Evolutionary conservation across 1,139 yeast genomes (phyloP).

Genomic region (Pichia sp.): DNA sequence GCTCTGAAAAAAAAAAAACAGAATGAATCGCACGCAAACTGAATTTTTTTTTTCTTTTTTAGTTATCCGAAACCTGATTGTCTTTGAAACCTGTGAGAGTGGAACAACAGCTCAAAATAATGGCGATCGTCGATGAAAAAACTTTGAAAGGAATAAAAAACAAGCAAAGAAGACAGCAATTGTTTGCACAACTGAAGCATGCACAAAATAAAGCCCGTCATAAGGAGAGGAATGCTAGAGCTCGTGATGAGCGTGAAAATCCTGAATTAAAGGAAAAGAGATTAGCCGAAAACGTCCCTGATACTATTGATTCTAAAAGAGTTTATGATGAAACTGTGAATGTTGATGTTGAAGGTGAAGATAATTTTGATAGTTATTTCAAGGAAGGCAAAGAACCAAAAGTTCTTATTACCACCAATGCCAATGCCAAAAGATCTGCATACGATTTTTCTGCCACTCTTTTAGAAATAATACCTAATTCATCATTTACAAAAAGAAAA

Average conservation of each 20-base stretch:
- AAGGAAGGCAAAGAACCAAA: slow-evolving; percentile 57
- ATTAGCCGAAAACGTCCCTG: slow-evolving; percentile 71
- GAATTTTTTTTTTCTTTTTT: no score
- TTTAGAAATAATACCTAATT: slow-evolving; percentile 77
- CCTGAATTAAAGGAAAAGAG: slow-evolving; percentile 80
- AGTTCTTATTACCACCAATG: slow-evolving; percentile 81
- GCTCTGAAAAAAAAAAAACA: no score
- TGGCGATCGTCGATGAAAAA: slow-evolving; percentile 25
- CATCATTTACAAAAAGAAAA: slow-evolving; percentile 81
- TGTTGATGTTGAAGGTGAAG: slow-evolving; percentile 71
- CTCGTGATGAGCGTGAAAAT: slow-evolving; percentile 73
- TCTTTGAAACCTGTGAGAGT: no score
- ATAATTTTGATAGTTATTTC: slow-evolving; percentile 66
- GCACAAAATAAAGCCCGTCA: slow-evolving; percentile 74
- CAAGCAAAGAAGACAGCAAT: slow-evolving; percentile 72
- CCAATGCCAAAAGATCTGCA: slow-evolving; percentile 77
- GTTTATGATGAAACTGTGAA: slow-evolving; percentile 85
- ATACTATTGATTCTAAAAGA: slow-evolving; percentile 82
- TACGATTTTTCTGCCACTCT: slow-evolving; percentile 85
- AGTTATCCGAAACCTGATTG: no score
- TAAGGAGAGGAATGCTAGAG: slow-evolving; percentile 65
- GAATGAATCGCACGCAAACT: no score
- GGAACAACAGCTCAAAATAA: slow-evolving; percentile 1
- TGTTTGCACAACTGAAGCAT: slow-evolving; percentile 67
- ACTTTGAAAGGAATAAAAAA: slow-evolving; percentile 44